Conservation (phyloP, 169 alveolate species). For the Cryptosporidium parvum region DNA sequence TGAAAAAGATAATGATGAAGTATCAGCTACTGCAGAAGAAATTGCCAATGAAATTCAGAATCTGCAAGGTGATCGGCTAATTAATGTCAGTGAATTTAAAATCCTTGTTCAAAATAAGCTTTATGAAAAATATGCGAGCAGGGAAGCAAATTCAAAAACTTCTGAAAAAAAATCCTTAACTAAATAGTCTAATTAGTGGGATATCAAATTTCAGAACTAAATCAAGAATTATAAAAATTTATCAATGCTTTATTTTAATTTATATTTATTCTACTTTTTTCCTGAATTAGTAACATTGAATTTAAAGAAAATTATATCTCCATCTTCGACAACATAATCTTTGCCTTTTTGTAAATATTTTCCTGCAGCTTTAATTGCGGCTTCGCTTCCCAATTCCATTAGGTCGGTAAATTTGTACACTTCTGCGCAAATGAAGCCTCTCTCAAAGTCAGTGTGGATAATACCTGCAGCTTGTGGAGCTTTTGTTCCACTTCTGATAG, state of each 20-base stretch:
- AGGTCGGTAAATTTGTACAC: conserved; percentile 91
- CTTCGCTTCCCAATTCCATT: conserved; percentile 88
- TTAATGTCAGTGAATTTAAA: conserved; percentile 52
- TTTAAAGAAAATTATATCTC: conserved; percentile 97
- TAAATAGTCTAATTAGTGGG: too few species aligned
- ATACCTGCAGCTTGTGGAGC: conserved; percentile 83
- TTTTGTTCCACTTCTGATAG: conserved; percentile 94
- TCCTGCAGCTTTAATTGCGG: conserved; percentile 94
- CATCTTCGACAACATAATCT: conserved; percentile 97
- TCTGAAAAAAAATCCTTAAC: background rate
- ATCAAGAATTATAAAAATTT: background rate
- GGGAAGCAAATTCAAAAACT: background rate
- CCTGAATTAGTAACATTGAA: conserved; percentile 95
- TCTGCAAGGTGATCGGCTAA: background rate
- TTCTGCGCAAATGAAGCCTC: conserved; percentile 99
- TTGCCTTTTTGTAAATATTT: conserved; percentile 93
- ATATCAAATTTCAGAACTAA: background rate
- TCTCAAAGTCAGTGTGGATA: conserved; percentile 95
- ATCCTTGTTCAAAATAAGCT: conserved; percentile 38
- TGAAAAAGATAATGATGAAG: background rate
- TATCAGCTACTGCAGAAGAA: conserved; percentile 2
- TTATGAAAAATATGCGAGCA: background rate
- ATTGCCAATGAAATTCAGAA: conserved; percentile 11
- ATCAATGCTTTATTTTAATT: background rate
- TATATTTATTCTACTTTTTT: conserved; percentile 81